phyloP scores from a whole-genome alignment of 805 yeast species.

The Candida railenensis region DNA sequence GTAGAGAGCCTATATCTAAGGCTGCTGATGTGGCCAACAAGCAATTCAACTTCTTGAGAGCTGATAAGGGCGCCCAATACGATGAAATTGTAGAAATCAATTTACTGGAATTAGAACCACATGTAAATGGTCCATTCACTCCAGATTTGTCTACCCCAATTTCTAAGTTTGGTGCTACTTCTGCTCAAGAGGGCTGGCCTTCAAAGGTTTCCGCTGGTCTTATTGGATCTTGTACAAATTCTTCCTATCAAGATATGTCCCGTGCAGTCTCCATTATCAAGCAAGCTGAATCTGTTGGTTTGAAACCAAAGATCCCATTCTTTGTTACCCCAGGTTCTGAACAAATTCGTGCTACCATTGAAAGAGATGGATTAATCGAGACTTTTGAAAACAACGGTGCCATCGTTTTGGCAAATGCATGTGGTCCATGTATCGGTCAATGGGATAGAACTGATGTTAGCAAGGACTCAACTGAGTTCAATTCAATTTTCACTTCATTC shows the following conservation, averaged over 20 bases:
- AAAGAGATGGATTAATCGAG: slow-evolving; percentile 86
- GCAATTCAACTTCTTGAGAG: slow-evolving; percentile 62
- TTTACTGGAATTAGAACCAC: slow-evolving; percentile 85
- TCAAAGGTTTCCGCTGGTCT: slow-evolving; percentile 82
- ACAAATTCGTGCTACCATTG: slow-evolving; percentile 95
- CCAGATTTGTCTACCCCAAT: slow-evolving; percentile 96
- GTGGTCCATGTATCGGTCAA: slow-evolving; percentile 99
- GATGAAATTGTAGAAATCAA: slow-evolving; percentile 91
- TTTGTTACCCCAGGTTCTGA: slow-evolving; percentile 98
- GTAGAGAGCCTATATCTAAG: slow-evolving; percentile 78
- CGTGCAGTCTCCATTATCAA: slow-evolving; percentile 88
- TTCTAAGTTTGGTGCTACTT: slow-evolving; percentile 72
- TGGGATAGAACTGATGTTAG: slow-evolving; percentile 91
- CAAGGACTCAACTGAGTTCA: slow-evolving; percentile 62
- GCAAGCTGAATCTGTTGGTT: slow-evolving; percentile 84
- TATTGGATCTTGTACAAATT: slow-evolving; percentile 98
- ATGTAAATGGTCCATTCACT: slow-evolving; percentile 96
- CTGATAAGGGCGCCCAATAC: slow-evolving; percentile 87
- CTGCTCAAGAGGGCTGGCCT: slow-evolving; percentile 82
- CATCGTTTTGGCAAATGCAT: slow-evolving; percentile 90
- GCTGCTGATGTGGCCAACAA: slow-evolving; percentile 66
- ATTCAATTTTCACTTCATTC: slow-evolving; percentile 94
- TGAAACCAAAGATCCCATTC: slow-evolving; percentile 87
- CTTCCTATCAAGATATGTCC: slow-evolving; percentile 97
- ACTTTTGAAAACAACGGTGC: slow-evolving; percentile 88